Conservation (phyloP, 345 rosid species). For the Brassica nigra region DNA sequence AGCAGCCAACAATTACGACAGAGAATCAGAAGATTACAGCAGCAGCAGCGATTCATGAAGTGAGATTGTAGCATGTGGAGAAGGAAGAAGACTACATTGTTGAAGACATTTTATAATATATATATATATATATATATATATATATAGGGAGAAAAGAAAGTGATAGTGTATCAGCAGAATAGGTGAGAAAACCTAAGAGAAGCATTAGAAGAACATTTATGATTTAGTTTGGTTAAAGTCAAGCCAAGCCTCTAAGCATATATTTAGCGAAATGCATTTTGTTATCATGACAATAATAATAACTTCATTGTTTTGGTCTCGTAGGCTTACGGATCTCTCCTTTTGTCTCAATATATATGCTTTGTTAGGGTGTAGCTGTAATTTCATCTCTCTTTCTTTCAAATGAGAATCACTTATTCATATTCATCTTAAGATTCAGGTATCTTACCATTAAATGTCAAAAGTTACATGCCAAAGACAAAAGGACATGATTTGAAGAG, state of each 20-base stretch:
- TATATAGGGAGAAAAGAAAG: conserved; percentile 17
- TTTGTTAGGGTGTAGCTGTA: neutral
- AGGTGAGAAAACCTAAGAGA: conserved; percentile 30
- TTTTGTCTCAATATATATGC: neutral
- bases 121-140: neutral
- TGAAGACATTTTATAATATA: conserved; percentile 16
- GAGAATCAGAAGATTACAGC: conserved; percentile 64
- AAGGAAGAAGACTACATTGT: conserved; percentile 28
- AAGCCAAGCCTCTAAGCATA: conserved; percentile 33
- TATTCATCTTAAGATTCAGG: conserved; percentile 7
- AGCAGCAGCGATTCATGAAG: conserved; percentile 68
- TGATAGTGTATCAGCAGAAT: conserved; percentile 31
- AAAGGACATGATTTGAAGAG: conserved; percentile 6
- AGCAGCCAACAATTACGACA: conserved; percentile 38
- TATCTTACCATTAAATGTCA: conserved; percentile 27
- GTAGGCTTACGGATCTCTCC: neutral
- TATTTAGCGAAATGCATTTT: conserved; percentile 36
- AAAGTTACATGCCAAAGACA: conserved; percentile 8
- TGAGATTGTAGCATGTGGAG: conserved; percentile 17
- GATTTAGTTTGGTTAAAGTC: conserved; percentile 32
- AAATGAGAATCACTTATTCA: neutral
- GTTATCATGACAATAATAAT: conserved; percentile 14
- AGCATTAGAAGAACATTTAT: conserved; percentile 31
- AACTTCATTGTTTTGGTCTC: conserved; percentile 18
- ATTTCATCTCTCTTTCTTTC: neutral